Conservation (phyloP, 2,329 filamentous ascomycete genomes). For the Fusarium xyrophilum region DNA sequence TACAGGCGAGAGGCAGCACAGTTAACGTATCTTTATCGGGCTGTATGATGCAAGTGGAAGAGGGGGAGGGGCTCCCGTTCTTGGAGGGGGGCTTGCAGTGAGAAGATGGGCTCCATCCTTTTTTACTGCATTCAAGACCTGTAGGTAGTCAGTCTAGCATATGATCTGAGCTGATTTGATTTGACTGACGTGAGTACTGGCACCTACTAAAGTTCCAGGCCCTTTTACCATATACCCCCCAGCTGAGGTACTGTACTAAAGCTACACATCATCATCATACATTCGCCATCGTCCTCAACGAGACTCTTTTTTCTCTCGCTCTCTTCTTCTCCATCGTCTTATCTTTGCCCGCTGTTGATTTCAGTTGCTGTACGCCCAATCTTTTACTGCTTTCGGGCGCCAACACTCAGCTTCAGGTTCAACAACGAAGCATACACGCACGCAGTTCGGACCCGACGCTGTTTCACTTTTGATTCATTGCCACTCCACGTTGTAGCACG, state of each 20-base stretch:
- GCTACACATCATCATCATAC: constrained; percentile 33
- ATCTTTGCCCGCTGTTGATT: constrained; percentile 7
- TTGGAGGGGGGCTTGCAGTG: not conserved
- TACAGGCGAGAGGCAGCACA: constrained; percentile 7
- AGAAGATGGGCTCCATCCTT: not conserved
- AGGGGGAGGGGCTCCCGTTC: constrained; percentile 28
- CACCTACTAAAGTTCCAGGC: constrained; percentile 31
- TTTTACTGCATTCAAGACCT: constrained; percentile 7
- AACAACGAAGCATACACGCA: not conserved
- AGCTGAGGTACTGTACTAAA: not conserved
- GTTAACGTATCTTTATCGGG: constrained; percentile 8
- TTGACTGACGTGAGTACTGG: constrained; percentile 13
- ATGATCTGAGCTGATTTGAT: not conserved
- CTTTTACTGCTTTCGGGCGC: not conserved
- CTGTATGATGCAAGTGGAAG: constrained; percentile 37
- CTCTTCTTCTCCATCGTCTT: not conserved
- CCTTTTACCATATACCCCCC: not conserved
- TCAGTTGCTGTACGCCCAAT: constrained; percentile 19
- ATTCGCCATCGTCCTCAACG: constrained; percentile 27
- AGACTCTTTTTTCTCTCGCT: constrained; percentile 6
- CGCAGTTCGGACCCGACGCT: not conserved
- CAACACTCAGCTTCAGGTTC: constrained; percentile 4
- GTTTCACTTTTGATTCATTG: constrained; percentile 26
- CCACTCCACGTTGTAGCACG: constrained; percentile 19
- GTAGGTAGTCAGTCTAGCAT: constrained; percentile 1